Evolutionary conservation across 2,329 filamentous ascomycete species (phyloP).

Genomic region (Reticulascus tulasneorum): DNA sequence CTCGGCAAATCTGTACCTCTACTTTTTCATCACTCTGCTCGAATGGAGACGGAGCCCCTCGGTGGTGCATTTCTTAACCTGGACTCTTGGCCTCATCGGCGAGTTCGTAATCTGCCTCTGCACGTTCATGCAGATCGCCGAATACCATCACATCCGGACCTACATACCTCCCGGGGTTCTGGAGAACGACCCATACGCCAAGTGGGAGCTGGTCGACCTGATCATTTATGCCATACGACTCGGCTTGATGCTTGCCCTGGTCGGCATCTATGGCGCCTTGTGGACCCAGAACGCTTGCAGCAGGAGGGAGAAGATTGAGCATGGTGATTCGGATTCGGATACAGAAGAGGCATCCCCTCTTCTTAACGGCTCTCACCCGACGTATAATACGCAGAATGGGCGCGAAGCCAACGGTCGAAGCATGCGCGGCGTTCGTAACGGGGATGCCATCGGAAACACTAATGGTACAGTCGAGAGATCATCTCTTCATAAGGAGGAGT

Average conservation of each 20-base stretch:
- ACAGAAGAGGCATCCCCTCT: slow-evolving; percentile 61
- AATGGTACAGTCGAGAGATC: slow-evolving; percentile 37
- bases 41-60: slow-evolving; percentile 81
- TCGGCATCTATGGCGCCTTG: slow-evolving; percentile 43
- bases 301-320: slow-evolving; percentile 33
- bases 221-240: slow-evolving; percentile 65
- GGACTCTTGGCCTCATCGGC: slow-evolving; percentile 67
- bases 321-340: slow-evolving; percentile 23
- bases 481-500: slow-evolving; percentile 48
- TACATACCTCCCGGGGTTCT: slow-evolving; percentile 30
- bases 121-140: slow-evolving; percentile 65
- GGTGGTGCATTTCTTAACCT: slow-evolving; percentile 73
- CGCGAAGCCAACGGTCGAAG: slow-evolving; percentile 10
- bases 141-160: slow-evolving; percentile 61
- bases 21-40: slow-evolving; percentile 80
- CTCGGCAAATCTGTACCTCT: slow-evolving; percentile 80
- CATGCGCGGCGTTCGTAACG: slow-evolving; percentile 14
- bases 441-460: slow-evolving; percentile 24
- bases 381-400: slow-evolving; percentile 31
- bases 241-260: slow-evolving; percentile 57
- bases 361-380: slow-evolving; percentile 39
- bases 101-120: slow-evolving; percentile 70
- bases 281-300: slow-evolving; percentile 37
- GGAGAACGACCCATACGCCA: too few relatives aligned
- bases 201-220: slow-evolving; percentile 64